Percentiles rank a stretch among this genome's conserved stretches.
phyloP scores from a whole-genome alignment of 495 filamentous ascomycete genomes.

The Ramalina peruviana region DNA sequence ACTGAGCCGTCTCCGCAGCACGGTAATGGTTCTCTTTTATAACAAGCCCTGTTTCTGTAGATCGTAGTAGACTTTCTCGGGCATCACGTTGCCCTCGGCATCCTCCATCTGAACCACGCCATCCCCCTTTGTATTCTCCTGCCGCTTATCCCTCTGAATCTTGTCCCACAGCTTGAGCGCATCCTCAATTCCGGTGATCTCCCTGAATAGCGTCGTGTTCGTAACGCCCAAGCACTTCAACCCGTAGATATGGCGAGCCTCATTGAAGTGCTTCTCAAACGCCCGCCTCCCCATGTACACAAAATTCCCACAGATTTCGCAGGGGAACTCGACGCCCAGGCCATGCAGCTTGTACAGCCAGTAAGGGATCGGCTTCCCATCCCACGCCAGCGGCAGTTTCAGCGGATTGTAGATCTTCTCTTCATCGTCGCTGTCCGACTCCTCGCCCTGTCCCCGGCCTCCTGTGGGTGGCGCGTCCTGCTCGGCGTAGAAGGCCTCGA shows the following conservation, averaged over 20 bases:
- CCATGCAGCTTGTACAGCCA: conserved; percentile 98
- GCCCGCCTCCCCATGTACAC: conserved; percentile 93
- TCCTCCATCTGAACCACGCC: conserved; percentile 98
- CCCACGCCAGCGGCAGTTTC: conserved; percentile 91
- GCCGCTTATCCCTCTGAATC: conserved; percentile 74
- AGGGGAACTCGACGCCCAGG: conserved; percentile 84
- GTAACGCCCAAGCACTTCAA: conserved; percentile 88
- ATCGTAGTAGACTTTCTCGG: conserved; percentile 90
- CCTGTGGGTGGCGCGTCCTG: conserved; percentile 24
- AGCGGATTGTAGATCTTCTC: conserved; percentile 93
- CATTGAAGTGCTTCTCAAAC: conserved; percentile 97
- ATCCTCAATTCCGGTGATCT: conserved; percentile 85
- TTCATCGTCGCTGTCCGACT: conserved; percentile 54
- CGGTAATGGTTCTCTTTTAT: background rate
- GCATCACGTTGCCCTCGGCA: conserved; percentile 94
- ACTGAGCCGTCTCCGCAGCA: no score
- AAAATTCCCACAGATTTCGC: conserved; percentile 94
- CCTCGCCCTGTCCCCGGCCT: conserved; percentile 26
- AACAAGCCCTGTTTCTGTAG: conserved; percentile 3
- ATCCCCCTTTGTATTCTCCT: conserved; percentile 56
- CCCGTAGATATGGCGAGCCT: conserved; percentile 81
- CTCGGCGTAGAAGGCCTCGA: conserved; percentile 70
- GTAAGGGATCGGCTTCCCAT: conserved; percentile 96
- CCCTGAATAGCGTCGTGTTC: conserved; percentile 80
- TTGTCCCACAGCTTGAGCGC: conserved; percentile 85